These are phyloP conservation scores for Akanthomyces dipterigenus DNA, from an alignment of 2,329 filamentous ascomycete genomes.

Conservation along the genomic window DNA sequence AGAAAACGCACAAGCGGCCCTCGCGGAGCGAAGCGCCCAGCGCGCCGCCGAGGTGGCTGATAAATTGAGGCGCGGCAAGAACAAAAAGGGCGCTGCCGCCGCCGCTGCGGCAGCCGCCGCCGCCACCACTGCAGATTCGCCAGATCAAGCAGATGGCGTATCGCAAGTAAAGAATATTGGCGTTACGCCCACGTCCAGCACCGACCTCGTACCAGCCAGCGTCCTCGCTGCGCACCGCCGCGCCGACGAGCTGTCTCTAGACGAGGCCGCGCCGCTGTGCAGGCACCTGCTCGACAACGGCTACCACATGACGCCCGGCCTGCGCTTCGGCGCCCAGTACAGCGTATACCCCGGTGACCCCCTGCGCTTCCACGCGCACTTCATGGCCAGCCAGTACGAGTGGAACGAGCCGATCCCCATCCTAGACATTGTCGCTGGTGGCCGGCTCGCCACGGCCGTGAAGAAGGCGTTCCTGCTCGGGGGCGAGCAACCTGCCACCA, in stretches of 20 bases:
- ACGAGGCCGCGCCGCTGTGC: slow-evolving; percentile 55
- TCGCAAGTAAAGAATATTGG: slow-evolving; percentile 16
- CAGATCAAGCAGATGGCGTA: neutral
- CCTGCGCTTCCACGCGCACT: slow-evolving; percentile 91
- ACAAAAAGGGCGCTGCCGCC: slow-evolving; percentile 14
- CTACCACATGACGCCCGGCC: slow-evolving; percentile 84
- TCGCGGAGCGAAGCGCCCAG: slow-evolving; percentile 33
- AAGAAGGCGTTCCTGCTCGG: slow-evolving; percentile 94
- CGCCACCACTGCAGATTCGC: neutral
- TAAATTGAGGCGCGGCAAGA: slow-evolving; percentile 17
- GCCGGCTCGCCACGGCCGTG: slow-evolving; percentile 83
- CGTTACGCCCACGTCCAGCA: slow-evolving; percentile 32
- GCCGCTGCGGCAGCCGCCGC: neutral
- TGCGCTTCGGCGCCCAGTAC: slow-evolving; percentile 92
- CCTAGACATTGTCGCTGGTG: slow-evolving; percentile 78
- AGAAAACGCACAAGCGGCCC: slow-evolving; percentile 32
- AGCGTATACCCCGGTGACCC: slow-evolving; percentile 94
- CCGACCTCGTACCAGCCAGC: slow-evolving; percentile 21
- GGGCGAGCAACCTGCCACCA: slow-evolving; percentile 42
- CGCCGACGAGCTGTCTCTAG: slow-evolving; percentile 15
- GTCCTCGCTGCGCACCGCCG: slow-evolving; percentile 13
- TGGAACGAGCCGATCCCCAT: slow-evolving; percentile 85
- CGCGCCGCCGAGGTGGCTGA: slow-evolving; percentile 25
- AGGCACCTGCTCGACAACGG: slow-evolving; percentile 69
- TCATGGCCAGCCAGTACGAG: slow-evolving; percentile 73